Base-by-base conservation (phyloP, 805 yeast species). In the Hanseniaspora lindneri region DNA sequence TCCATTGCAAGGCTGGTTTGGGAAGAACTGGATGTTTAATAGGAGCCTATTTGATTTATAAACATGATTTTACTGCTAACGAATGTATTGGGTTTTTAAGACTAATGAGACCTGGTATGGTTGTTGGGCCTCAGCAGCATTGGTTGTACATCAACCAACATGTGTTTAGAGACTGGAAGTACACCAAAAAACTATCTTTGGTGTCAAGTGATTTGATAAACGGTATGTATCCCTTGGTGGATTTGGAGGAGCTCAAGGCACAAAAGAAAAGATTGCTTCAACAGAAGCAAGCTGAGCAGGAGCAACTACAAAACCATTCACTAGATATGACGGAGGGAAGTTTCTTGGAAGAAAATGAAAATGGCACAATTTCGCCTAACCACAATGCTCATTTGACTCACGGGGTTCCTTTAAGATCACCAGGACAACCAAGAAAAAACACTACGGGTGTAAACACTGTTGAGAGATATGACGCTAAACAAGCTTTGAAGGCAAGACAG, bases 121-220 rank as follows among this genome's bases (percentile, higher is more conserved):
- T 92, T n/a, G 98, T 92, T 27, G 98, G 98, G 0, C 98, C 98
- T 2, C 98, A 92, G 65, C 98, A 92, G 63, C 98, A 92, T 67
- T 92, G 98, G 98, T 72, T 92, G 51, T 92, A 92, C 60, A 73
- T 92, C 54, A 96, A 92, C 62, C 98, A 92, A 65, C 80, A 86
- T 63, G 96, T 88, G 56, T 92, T 92, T 64, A 74, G 96, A 58
- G 96, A 87, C 58, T 92, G 98, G 97, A 76, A 86, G 63, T 84
- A 80, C 57, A 86, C 96, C 10, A 87, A 83, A 94, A 79, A 79
- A 17, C 60, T 87, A 29, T 86, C 86, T 52, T 73, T 74, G 51
- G 63, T 74, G 27, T 79, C 94, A 1, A 79, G 80, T 51, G 75
- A 69, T 19, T 68, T 73, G 36, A 77, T 83, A 50, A 85, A 83